phyloP scores from a whole-genome alignment of 2,329 filamentous ascomycete genomes.

The Tolypocladium ophioglossoides region DNA sequence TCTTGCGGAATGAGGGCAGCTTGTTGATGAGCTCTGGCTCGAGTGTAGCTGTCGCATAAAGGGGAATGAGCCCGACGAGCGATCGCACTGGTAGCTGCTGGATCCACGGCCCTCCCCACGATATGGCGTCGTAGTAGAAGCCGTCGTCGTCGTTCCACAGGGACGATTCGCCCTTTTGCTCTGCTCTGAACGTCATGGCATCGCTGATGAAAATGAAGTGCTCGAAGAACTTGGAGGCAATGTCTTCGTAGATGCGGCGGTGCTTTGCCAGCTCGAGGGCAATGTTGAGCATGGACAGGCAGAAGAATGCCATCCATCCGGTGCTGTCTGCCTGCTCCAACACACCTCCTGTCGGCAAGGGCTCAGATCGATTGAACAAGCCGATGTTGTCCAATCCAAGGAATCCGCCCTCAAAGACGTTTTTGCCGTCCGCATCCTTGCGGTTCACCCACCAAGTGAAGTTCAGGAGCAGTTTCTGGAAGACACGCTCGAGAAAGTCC shows the following conservation, averaged over 20 bases:
- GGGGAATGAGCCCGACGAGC: conserved; percentile 83
- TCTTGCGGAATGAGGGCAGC: conserved; percentile 85
- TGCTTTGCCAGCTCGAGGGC: conserved; percentile 91
- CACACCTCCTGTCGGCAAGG: conserved; percentile 82
- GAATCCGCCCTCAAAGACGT: conserved; percentile 95
- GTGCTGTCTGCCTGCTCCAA: conserved; percentile 96
- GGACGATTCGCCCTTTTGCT: conserved; percentile 62
- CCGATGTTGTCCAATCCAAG: conserved; percentile 95
- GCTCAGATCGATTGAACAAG: conserved; percentile 92
- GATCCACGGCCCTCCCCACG: conserved; percentile 86
- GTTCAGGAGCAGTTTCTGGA: conserved; percentile 90
- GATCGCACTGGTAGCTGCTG: conserved; percentile 89
- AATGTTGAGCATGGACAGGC: conserved; percentile 93
- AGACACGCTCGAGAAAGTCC: conserved; percentile 91
- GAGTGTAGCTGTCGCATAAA: conserved; percentile 84
- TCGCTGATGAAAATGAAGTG: conserved; percentile 98
- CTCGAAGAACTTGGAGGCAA: conserved; percentile 97
- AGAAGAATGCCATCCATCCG: conserved; percentile 99
- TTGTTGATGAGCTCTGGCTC: conserved; percentile 91
- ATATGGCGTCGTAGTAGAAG: conserved; percentile 98
- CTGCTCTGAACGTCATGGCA: conserved; percentile 81
- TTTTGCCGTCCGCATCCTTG: conserved; percentile 89
- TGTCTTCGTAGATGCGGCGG: conserved; percentile 88
- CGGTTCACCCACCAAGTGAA: conserved; percentile 99
- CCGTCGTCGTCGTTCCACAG: conserved; percentile 95